Evolutionary conservation across 1,284 basidiomycete species (phyloP), one percentile per base, ranked within the genome.

Genomic region (Naganishia cerealis): DNA sequence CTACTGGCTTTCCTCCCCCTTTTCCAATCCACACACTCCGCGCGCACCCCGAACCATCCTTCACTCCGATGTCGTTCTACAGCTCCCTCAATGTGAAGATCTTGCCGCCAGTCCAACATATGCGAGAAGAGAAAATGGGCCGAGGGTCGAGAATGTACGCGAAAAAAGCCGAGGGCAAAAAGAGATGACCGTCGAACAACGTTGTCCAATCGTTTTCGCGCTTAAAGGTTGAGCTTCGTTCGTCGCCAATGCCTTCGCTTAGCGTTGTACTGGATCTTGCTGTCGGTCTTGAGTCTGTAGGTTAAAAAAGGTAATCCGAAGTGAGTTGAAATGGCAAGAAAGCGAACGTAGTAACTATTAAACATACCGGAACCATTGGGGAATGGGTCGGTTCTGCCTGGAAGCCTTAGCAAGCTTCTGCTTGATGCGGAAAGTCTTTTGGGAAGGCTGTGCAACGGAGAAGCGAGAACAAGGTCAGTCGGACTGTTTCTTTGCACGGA

Each of bases 391-490:
- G 87, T 99, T 99, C 87, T 95, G 93, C 80, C 91, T 88, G 71
- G 86, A 82, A 72, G 94, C 94, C 88, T 98, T 98, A 79, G 95
- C 93, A 76, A 99, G 91, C 81, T 89, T 94, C 81, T 90, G 88
- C 87, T 99, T 96, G 79, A 89, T 92, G 79, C 91, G 87, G 88
- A 97, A 97, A 72, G 91, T 87, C 86, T 98, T 98, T 88, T 97
- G 92, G 80, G 94, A 97, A 83, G 94, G 94, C 94, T 94, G 66
- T 40, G 9, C 55, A 43, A 39, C 33, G 29, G 24, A 53, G 29
- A 24, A 50, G 13, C 21, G 46, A 15, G 7, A 21, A 24, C 9
- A 24, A 21, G 24, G 2, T 7, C 10, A 50, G 46, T 50, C 21
- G 21, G 21, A 13, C n/a, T 21, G 7, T 46, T 46, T 15, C 7